phyloP scores from a whole-genome alignment of 78 protist genomes.

The Polysphondylium violaceum region DNA sequence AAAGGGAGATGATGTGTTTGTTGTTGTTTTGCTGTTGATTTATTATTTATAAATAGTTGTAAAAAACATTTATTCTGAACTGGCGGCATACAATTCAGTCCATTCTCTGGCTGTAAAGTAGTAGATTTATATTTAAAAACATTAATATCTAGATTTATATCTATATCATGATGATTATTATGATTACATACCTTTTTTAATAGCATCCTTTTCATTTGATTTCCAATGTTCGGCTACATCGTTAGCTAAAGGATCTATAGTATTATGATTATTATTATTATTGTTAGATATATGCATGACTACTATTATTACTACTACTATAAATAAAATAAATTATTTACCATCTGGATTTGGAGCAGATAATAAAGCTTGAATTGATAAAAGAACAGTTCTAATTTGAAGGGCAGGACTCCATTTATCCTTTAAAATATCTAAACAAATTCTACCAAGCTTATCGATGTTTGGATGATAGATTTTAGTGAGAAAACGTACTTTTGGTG shows the following conservation, averaged over 20 bases:
- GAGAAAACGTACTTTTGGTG: conserved; percentile 95
- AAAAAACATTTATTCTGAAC: conserved; percentile 2
- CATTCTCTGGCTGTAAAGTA: conserved; percentile 31
- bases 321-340: background rate
- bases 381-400: conserved; percentile 96
- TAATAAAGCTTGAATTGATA: conserved; percentile 93
- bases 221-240: conserved; percentile 87
- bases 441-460: conserved; percentile 97
- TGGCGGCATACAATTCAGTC: conserved; percentile 40
- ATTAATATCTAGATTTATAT: background rate
- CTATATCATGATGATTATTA: background rate
- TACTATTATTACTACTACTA: background rate
- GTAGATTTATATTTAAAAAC: background rate
- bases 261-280: background rate
- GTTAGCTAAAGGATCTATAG: conserved; percentile 80
- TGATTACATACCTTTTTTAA: conserved; percentile 38
- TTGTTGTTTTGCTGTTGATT: too few species aligned
- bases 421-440: conserved; percentile 99
- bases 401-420: conserved; percentile 99
- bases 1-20: too few species aligned
- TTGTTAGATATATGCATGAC: background rate
- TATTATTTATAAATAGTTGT: too few species aligned
- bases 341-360: conserved; percentile 87
- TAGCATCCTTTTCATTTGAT: conserved; percentile 78
- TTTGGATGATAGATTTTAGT: conserved; percentile 99